Base-by-base conservation (phyloP, 495 filamentous ascomycete species). In the Elaphomyces granulatus region DNA sequence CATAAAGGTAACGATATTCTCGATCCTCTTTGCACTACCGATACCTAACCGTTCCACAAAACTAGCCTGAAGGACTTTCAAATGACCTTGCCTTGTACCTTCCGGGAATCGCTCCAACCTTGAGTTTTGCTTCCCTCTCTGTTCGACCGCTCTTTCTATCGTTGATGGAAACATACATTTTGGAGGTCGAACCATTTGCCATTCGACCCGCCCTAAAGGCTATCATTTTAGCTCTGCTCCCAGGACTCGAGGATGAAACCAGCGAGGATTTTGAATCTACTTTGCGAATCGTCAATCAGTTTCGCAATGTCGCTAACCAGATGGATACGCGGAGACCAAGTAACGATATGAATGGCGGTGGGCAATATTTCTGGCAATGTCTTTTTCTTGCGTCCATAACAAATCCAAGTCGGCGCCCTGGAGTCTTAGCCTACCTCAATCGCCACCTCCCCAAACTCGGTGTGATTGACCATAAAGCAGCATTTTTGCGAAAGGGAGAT, bases 311-410 rank as follows among this genome's bases (percentile, higher is more conserved):
- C 8, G 72, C 87, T 16, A 71, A 71, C 2, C 62, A 65, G 10
- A 58, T 65, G 43, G 59, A 66, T 32, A 61, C 55, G 20, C 48
- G 50, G 32, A 51, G 45, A 35, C 59, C 66, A 15, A 60, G 65
- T 8, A 67, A 68, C 1, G 59, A 69, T n/a, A 59, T 62, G 36
- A 71, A 68, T 10, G 60, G 67, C 8, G 78, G 75, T 19, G 83
- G 87, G 38, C 83, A 86, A 47, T 93, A 86, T 54, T 99, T 94
- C 54, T 99, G 90, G 90, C 90, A 99, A 63, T 94, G 84, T 57
- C 81, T 99, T 46, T 94, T 99, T 47, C 67, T 96, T 28, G 85
- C 87, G 10, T 77, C 83, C 0, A 93, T 99, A 26, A 94, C 88
- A 4, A 87, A 84, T 51, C 68, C 81, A 18, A 81, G 74, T 31